phyloP scores from a whole-genome alignment of 176 grass and related monocot genomes.

The Bonia amplexicaulis region DNA sequence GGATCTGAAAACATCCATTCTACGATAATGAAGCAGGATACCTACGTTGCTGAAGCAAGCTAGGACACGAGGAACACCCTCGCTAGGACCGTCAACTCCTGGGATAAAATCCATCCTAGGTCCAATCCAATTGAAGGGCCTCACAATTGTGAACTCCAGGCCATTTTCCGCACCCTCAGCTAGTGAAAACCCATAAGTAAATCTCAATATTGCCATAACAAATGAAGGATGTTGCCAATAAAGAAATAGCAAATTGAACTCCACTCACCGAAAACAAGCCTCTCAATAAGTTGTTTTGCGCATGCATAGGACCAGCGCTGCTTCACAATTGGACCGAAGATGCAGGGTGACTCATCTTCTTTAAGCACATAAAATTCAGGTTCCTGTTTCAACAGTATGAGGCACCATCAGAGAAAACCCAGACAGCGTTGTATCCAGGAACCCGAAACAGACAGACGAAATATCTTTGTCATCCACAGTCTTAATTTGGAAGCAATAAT shows the following conservation, averaged over 20 bases:
- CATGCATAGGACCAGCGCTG: constrained; percentile 95
- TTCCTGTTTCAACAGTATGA: constrained; percentile 51
- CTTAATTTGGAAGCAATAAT: too few species aligned
- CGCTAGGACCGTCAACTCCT: constrained; percentile 91
- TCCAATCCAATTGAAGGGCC: constrained; percentile 98
- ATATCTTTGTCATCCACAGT: too few species aligned
- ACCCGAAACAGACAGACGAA: too few species aligned
- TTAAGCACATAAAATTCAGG: constrained; percentile 84
- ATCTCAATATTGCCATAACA: too few species aligned
- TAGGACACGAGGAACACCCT: constrained; percentile 92
- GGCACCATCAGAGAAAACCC: constrained; percentile 9
- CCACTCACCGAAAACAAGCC: constrained; percentile 78
- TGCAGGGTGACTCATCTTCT: constrained; percentile 90
- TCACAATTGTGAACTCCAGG: constrained; percentile 90
- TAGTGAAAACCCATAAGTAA: not conserved
- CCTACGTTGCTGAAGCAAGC: constrained; percentile 98
- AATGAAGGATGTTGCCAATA: not conserved
- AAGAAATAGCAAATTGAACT: not conserved
- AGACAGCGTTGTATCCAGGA: too few species aligned
- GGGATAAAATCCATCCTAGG: constrained; percentile 99
- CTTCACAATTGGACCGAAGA: constrained; percentile 90
- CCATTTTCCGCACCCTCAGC: constrained; percentile 90
- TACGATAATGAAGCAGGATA: too few species aligned
- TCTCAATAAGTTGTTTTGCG: constrained; percentile 93
- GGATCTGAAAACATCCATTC: too few species aligned